phyloP scores from a whole-genome alignment of 1,284 basidiomycete genomes.

The Fistulina hepatica region DNA sequence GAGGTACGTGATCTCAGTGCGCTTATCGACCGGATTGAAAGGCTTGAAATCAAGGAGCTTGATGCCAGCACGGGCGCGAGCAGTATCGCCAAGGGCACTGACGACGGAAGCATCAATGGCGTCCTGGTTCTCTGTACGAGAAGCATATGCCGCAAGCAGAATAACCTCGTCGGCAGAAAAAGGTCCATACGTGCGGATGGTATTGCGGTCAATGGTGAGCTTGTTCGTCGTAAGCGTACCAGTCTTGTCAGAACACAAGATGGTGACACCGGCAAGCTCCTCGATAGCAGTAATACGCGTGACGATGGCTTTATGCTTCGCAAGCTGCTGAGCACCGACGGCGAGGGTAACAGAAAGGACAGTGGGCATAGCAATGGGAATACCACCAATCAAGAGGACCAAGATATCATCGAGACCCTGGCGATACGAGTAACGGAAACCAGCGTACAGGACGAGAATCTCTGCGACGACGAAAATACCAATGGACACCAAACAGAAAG shows the following conservation, averaged over 20 bases:
- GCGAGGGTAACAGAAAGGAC: conserved; percentile 94
- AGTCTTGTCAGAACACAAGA: conserved; percentile 96
- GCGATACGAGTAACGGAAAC: conserved; percentile 83
- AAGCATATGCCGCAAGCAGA: conserved; percentile 89
- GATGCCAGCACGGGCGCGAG: conserved; percentile 81
- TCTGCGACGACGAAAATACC: conserved; percentile 88
- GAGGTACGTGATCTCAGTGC: conserved; percentile 96
- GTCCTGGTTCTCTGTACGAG: conserved; percentile 97
- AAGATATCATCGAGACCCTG: conserved; percentile 94
- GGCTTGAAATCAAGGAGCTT: conserved; percentile 98
- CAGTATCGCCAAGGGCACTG: conserved; percentile 62
- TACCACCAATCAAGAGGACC: conserved; percentile 96
- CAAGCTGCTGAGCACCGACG: conserved; percentile 94
- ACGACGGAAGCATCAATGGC: conserved; percentile 91
- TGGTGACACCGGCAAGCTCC: conserved; percentile 93
- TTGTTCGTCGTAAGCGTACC: conserved; percentile 98
- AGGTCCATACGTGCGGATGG: conserved; percentile 85
- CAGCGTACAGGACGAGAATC: conserved; percentile 82
- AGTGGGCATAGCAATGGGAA: conserved; percentile 97
- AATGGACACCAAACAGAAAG: conserved; percentile 91
- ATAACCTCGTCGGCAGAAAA: conserved; percentile 88
- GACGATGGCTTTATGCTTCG: conserved; percentile 97
- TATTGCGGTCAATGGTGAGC: conserved; percentile 91
- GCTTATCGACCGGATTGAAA: conserved; percentile 99
- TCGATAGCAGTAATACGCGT: conserved; percentile 98